Conservation (phyloP, 306 rosid genomes). For the Sesbania bispinosa region DNA sequence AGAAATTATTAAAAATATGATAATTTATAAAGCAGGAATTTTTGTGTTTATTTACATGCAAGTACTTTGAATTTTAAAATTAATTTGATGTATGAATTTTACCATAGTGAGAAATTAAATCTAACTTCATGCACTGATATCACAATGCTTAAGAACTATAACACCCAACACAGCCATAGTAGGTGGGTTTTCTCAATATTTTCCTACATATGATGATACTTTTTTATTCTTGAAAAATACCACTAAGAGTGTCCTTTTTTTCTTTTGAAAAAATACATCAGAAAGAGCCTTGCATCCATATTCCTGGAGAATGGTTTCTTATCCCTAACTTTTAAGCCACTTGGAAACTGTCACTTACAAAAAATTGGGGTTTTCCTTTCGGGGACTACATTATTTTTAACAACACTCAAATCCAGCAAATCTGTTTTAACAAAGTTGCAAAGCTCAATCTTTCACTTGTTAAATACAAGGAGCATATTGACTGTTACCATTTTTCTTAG, state of each 20-base stretch:
- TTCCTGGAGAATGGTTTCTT: not conserved
- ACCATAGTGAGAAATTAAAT: not conserved
- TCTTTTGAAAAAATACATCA: not conserved
- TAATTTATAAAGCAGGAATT: constrained; percentile 11
- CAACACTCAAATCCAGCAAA: not conserved
- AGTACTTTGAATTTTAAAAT: not conserved
- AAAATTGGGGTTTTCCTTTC: not conserved
- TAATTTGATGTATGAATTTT: not conserved
- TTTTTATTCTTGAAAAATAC: not conserved
- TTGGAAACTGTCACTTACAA: not conserved
- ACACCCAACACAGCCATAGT: not conserved
- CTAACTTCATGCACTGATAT: not conserved
- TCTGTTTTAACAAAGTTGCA: not conserved
- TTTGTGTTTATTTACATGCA: not conserved
- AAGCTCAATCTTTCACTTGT: not conserved
- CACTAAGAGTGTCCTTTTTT: not conserved
- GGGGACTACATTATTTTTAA: not conserved
- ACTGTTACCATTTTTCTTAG: no score
- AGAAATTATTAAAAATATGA: not conserved
- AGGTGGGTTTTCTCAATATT: not conserved
- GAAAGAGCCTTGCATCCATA: not conserved
- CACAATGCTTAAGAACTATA: not conserved
- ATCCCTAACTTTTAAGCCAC: not conserved
- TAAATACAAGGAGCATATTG: not conserved
- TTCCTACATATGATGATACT: not conserved